phyloP scores from a whole-genome alignment of 2,329 filamentous ascomycete species.

The Alternaria sp. region DNA sequence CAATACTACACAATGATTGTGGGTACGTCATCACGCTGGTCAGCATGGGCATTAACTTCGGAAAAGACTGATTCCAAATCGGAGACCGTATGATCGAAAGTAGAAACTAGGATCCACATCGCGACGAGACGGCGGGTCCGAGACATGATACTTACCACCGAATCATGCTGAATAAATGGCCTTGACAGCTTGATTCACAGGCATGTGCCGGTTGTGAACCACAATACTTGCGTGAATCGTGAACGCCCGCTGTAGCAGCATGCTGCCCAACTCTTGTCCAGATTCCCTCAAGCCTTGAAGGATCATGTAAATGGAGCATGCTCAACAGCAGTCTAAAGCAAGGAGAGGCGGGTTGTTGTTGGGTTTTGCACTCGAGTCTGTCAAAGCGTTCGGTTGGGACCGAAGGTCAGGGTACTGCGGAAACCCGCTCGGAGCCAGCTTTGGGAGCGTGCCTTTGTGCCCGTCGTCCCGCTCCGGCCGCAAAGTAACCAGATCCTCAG shows the following conservation, averaged over 20 bases:
- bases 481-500: conserved; percentile 31
- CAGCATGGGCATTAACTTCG: conserved; percentile 20
- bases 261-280: conserved; percentile 6
- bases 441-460: conserved; percentile 45
- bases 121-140: conserved; percentile 25
- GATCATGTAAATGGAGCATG: conserved; percentile 1
- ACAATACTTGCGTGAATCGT: background rate
- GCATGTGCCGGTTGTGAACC: conserved; percentile 6
- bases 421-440: conserved; percentile 37
- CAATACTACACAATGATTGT: conserved; percentile 10
- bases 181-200: conserved; percentile 21
- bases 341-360: conserved; percentile 10
- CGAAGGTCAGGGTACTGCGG: conserved; percentile 35
- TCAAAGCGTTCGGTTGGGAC: conserved; percentile 33
- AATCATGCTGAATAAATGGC: conserved; percentile 29
- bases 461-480: conserved; percentile 45
- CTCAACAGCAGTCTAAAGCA: conserved; percentile 2
- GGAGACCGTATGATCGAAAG: conserved; percentile 25
- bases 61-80: conserved; percentile 21
- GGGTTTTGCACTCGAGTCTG: conserved; percentile 11
- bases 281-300: background rate
- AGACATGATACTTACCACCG: conserved; percentile 23
- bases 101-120: conserved; percentile 31
- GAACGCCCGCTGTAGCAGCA: background rate
- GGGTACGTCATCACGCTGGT: conserved; percentile 28